These are phyloP conservation scores for Boletus edulis DNA, from an alignment of 768 basidiomycete species.

Conservation along the genomic window DNA sequence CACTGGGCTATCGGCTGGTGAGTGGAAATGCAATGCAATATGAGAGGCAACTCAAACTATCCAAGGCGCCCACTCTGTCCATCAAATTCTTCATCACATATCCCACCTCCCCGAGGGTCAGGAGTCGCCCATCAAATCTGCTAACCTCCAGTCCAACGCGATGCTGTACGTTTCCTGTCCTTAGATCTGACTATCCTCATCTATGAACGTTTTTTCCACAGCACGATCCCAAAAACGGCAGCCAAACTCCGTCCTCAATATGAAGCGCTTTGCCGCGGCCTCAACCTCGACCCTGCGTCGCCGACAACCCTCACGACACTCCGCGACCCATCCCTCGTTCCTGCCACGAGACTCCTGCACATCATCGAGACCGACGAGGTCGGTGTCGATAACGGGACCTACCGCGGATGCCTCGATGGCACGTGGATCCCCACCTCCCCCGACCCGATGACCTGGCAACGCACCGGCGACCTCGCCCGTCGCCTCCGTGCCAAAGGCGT, in stretches of 20 bases:
- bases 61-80: conserved; percentile 69
- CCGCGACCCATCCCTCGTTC: conserved; percentile 45
- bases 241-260: no score
- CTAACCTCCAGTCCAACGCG: conserved; percentile 70
- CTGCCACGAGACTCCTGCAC: conserved; percentile 49
- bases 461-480: conserved; percentile 54
- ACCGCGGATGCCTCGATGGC: conserved; percentile 62
- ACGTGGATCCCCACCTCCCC: conserved; percentile 54
- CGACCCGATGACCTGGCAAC: conserved; percentile 69
- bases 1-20: conserved; percentile 72
- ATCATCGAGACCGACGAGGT: conserved; percentile 58
- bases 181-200: background rate
- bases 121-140: conserved; percentile 63
- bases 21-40: background rate
- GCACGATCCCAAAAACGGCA: conserved; percentile 31
- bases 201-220: conserved; percentile 14
- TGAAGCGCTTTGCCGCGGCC: conserved; percentile 37
- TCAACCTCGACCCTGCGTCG: conserved; percentile 52
- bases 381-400: conserved; percentile 56
- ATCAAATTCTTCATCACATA: conserved; percentile 69
- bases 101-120: conserved; percentile 57
- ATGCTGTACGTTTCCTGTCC: conserved; percentile 48
- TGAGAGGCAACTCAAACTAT: background rate
- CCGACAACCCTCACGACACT: conserved; percentile 50
- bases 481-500: conserved; percentile 57